phyloP scores from a whole-genome alignment of 2,329 filamentous ascomycete species.

The Atkinsonella texensis region DNA sequence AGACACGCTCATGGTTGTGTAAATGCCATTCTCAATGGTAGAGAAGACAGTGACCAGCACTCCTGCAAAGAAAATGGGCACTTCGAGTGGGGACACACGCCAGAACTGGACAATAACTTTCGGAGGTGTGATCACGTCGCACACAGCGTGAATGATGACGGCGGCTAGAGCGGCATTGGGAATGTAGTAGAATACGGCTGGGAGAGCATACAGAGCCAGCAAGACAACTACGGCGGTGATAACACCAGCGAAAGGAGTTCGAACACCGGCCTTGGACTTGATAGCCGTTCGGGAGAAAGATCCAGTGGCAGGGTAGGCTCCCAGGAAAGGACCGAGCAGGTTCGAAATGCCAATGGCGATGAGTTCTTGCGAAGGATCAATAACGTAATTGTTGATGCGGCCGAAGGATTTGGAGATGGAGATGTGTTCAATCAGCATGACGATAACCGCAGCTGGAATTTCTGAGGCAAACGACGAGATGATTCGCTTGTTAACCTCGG shows the following conservation, averaged over 20 bases:
- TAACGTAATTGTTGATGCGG: slow-evolving; percentile 69
- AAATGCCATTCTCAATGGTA: slow-evolving; percentile 76
- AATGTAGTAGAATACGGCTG: slow-evolving; percentile 81
- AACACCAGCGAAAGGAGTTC: slow-evolving; percentile 75
- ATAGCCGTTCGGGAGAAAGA: slow-evolving; percentile 88
- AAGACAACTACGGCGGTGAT: slow-evolving; percentile 75
- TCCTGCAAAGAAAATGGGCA: slow-evolving; percentile 74
- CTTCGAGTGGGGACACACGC: slow-evolving; percentile 71
- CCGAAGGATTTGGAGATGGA: slow-evolving; percentile 76
- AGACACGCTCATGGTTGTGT: slow-evolving; percentile 63
- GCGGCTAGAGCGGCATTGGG: slow-evolving; percentile 63
- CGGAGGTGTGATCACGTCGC: slow-evolving; percentile 73
- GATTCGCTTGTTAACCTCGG: slow-evolving; percentile 46
- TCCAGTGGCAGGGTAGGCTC: slow-evolving; percentile 75
- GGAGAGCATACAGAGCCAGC: slow-evolving; percentile 71
- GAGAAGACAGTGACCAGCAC: slow-evolving; percentile 74
- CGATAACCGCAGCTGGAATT: slow-evolving; percentile 63
- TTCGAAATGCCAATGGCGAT: slow-evolving; percentile 68
- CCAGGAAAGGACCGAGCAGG: slow-evolving; percentile 64
- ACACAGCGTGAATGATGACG: slow-evolving; percentile 85
- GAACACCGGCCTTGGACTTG: slow-evolving; percentile 86
- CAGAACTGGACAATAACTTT: slow-evolving; percentile 81
- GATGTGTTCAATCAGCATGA: slow-evolving; percentile 70
- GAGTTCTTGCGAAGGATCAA: slow-evolving; percentile 68
- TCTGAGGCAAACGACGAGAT: slow-evolving; percentile 52